These are phyloP conservation scores for Mortierella hygrophila DNA, from an alignment of 192 early-diverging fungal species.

Conservation along the genomic window DNA sequence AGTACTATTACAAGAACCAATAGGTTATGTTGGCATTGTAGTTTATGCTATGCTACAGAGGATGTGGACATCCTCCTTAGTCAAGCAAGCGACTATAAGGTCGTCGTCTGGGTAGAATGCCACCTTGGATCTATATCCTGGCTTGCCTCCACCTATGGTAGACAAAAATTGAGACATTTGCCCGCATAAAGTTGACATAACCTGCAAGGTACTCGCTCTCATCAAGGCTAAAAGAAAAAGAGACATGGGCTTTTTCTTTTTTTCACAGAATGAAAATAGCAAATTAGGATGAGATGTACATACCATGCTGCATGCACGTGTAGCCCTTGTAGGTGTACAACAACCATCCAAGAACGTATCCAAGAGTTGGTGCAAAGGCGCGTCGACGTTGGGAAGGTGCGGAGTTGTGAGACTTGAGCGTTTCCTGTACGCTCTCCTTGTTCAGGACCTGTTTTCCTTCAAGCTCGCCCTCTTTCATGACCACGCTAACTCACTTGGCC, in stretches of 20 bases:
- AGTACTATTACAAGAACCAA: no score
- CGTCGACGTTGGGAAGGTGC: not conserved
- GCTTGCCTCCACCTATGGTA: slow-evolving; percentile 18
- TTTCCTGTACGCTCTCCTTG: slow-evolving; percentile 7
- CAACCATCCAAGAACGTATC: slow-evolving; percentile 29
- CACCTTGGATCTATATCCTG: slow-evolving; percentile 21
- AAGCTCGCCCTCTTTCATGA: not conserved
- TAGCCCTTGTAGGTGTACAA: slow-evolving; percentile 18
- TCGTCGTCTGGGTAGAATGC: slow-evolving; percentile 35
- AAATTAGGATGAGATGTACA: not conserved
- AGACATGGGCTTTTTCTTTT: no score
- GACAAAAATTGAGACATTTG: not conserved
- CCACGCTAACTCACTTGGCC: not conserved
- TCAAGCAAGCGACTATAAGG: slow-evolving; percentile 20
- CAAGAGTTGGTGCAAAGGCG: not conserved
- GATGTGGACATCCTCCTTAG: no score
- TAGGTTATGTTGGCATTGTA: no score
- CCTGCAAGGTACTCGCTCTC: no score
- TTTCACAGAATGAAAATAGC: no score
- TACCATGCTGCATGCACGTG: slow-evolving; percentile 5
- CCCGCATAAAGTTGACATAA: not conserved
- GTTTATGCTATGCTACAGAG: no score
- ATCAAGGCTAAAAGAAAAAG: no score
- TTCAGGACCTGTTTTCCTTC: slow-evolving; percentile 25
- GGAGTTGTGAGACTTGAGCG: not conserved